A percentile compares a stretch with the other conserved stretches of the same genome.
Evolutionary conservation across 1,284 basidiomycete genomes (phyloP).

Genomic region (Caloboletus firmus): DNA sequence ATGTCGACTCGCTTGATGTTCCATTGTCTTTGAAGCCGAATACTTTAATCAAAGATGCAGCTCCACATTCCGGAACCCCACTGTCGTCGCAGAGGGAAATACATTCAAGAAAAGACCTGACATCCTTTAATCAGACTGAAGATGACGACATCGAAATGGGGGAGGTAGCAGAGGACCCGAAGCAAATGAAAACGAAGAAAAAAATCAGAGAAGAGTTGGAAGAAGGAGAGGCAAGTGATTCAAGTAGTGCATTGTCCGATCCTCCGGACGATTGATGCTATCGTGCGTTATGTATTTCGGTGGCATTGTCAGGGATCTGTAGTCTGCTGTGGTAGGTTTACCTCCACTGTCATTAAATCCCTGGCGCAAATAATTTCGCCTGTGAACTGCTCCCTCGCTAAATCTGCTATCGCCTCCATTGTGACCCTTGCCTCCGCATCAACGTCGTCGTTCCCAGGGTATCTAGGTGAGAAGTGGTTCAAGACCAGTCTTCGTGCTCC

Average conservation of each 20-base stretch:
- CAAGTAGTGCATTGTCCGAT: constrained; percentile 72
- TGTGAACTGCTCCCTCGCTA: constrained; percentile 56
- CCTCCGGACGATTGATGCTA: constrained; percentile 46
- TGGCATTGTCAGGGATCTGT: constrained; percentile 9
- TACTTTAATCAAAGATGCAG: constrained; percentile 37
- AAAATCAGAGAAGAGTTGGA: constrained; percentile 70
- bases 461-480: constrained; percentile 83
- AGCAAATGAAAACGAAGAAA: constrained; percentile 48
- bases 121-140: constrained; percentile 27
- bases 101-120: constrained; percentile 21
- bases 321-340: constrained; percentile 40
- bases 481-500: constrained; percentile 68
- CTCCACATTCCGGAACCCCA: constrained; percentile 34
- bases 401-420: constrained; percentile 59
- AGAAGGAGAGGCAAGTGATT: constrained; percentile 80
- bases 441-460: constrained; percentile 54
- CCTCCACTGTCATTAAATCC: constrained; percentile 69
- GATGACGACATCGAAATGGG: constrained; percentile 81
- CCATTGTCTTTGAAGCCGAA: constrained; percentile 38
- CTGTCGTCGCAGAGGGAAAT: constrained; percentile 32
- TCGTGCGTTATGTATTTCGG: constrained; percentile 8
- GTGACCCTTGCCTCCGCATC: constrained; percentile 47
- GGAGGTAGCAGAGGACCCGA: constrained; percentile 72
- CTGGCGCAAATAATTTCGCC: constrained; percentile 63
- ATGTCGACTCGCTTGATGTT: constrained; percentile 37